Evolutionary conservation across 805 yeast genomes (phyloP), one percentile per base, ranked within the genome.

Genomic region (Naumovozyma baii): DNA sequence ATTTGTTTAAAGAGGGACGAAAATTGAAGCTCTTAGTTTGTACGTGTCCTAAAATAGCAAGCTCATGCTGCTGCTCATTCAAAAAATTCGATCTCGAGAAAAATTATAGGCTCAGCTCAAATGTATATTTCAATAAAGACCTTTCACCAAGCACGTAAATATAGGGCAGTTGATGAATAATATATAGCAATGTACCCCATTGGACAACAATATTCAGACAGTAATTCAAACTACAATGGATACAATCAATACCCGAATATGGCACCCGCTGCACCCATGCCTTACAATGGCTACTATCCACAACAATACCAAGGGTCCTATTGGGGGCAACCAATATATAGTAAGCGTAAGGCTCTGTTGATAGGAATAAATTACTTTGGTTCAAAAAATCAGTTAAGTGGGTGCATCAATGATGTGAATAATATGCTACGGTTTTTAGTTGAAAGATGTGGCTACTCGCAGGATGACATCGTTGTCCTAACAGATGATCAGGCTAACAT

Each of bases 351-450:
- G 61, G 95, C 94, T 2, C 56, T 85, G 40, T 54, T 83, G 37
- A 69, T 85, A 41, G 95, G 95, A 10, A 78, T 81, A 57, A 85
- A 85, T 62, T 85, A 85, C 60, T 66, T 74, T 44, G 87, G 87
- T 5, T 62, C 80, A 3, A 60, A 56, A 37, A 79, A 75, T 51
- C 73, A 69, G 44, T 62, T 85, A 35, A 67, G 77, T 33, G 95
- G 95, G 1, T 84, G 94, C 58, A 80, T 85, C 54, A 85, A 85
- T 53, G 95, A 84, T 60, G 84, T 70, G n/a, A 59, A 69, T 37
- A 74, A 73, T 60, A 72, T 74, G 68, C 64, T 59, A 48, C 49
- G 55, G 25, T 71, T 70, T 44, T 63, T 76, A 41, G 54, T 65
- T 16, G 39, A 52, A 18, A 44, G 59, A 25, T 65, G 66, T 41